phyloP scores from a whole-genome alignment of 345 rosid genomes.

The Populus deltoides region DNA sequence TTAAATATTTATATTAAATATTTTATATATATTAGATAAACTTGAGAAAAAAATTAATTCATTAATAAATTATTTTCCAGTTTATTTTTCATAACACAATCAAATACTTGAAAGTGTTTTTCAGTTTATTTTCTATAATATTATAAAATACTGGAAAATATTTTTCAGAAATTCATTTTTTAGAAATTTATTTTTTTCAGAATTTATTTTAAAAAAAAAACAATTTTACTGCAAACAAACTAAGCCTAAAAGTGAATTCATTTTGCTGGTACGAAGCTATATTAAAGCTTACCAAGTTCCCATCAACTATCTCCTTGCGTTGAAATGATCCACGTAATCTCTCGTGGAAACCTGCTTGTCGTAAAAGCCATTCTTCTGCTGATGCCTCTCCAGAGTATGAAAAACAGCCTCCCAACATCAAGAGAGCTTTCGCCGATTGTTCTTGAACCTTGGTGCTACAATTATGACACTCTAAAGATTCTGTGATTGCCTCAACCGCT shows the following conservation, averaged over 20 bases:
- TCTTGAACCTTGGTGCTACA: slow-evolving; percentile 42
- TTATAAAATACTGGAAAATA: too few relatives aligned
- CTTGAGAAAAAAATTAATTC: too few relatives aligned
- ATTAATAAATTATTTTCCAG: too few relatives aligned
- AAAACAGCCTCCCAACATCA: slow-evolving; percentile 50
- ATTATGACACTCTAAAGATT: slow-evolving; percentile 37
- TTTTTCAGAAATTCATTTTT: too few relatives aligned
- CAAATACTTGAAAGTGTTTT: too few relatives aligned
- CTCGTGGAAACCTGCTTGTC: slow-evolving; percentile 32
- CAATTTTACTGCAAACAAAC: too few relatives aligned
- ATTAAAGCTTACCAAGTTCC: slow-evolving; percentile 33
- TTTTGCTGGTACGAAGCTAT: not conserved
- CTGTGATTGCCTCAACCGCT: slow-evolving; percentile 50
- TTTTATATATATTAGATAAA: too few relatives aligned
- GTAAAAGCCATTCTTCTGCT: slow-evolving; percentile 43
- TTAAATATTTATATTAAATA: too few relatives aligned
- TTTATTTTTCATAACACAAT: too few relatives aligned
- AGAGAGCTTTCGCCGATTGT: slow-evolving; percentile 50
- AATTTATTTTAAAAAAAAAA: too few relatives aligned
- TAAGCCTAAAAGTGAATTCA: not conserved
- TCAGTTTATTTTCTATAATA: too few relatives aligned
- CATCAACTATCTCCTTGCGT: slow-evolving; percentile 10
- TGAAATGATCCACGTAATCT: slow-evolving; percentile 19
- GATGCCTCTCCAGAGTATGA: slow-evolving; percentile 31
- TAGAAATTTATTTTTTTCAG: too few relatives aligned